phyloP scores from a whole-genome alignment of 495 filamentous ascomycete genomes.

The Penicillium ochrochloron region DNA sequence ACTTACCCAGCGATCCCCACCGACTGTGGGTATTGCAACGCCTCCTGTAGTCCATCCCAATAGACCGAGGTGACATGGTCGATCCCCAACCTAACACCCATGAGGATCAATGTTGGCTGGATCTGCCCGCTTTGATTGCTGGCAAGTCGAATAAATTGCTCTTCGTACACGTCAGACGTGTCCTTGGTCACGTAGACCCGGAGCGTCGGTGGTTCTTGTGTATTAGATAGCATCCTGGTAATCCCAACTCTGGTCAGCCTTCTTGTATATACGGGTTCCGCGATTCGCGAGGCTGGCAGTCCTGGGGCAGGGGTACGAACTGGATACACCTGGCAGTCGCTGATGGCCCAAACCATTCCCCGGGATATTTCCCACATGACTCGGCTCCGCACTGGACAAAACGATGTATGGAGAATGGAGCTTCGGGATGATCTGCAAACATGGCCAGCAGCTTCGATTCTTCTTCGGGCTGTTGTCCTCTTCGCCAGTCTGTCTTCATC shows the following conservation, averaged over 20 bases:
- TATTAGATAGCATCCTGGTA: constrained; percentile 70
- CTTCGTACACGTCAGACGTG: constrained; percentile 89
- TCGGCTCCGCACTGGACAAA: constrained; percentile 89
- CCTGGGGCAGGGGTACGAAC: constrained; percentile 54
- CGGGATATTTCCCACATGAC: constrained; percentile 91
- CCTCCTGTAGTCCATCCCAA: constrained; percentile 81
- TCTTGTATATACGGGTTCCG: background rate
- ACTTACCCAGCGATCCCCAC: constrained; percentile 94
- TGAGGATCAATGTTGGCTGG: constrained; percentile 82
- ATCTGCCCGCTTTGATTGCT: constrained; percentile 65
- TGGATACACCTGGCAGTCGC: constrained; percentile 95
- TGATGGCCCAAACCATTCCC: constrained; percentile 99
- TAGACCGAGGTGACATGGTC: constrained; percentile 93
- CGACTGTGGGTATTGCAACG: constrained; percentile 83
- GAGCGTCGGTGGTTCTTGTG: constrained; percentile 59
- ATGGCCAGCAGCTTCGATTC: constrained; percentile 77
- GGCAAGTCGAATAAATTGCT: constrained; percentile 78
- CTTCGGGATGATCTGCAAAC: constrained; percentile 85
- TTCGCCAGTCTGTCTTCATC: constrained; percentile 72
- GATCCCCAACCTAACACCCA: constrained; percentile 88
- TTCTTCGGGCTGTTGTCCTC: constrained; percentile 57
- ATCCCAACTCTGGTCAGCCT: constrained; percentile 24
- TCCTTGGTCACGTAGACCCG: constrained; percentile 89
- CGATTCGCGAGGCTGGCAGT: background rate
- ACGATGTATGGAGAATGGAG: constrained; percentile 92